These are phyloP conservation scores for Ascocoryne sarcoides DNA, from an alignment of 2,329 filamentous ascomycete genomes.

Conservation along the genomic window DNA sequence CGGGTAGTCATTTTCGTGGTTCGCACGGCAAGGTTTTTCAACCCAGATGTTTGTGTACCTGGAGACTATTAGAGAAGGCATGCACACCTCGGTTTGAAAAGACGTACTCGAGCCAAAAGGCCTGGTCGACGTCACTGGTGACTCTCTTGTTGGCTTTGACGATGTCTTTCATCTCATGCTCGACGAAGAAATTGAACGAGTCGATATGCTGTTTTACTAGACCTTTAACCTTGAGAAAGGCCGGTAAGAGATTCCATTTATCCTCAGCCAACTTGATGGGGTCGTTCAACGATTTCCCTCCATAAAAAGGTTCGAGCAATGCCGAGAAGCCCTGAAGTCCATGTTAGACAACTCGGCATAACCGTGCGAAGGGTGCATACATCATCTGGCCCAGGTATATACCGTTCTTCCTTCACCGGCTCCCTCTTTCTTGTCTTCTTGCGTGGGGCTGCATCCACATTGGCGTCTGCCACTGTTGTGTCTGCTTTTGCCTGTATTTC, in stretches of 20 bases:
- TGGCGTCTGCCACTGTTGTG: slow-evolving; percentile 3
- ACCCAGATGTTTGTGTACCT: slow-evolving; percentile 81
- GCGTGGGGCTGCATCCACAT: slow-evolving; percentile 16
- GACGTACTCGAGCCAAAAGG: slow-evolving; percentile 72
- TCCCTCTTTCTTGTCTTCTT: slow-evolving; percentile 18
- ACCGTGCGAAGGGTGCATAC: too few species aligned
- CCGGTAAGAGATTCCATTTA: slow-evolving; percentile 94
- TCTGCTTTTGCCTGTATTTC: slow-evolving; percentile 4
- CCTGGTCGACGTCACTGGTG: slow-evolving; percentile 83
- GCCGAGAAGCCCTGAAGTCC: slow-evolving; percentile 52
- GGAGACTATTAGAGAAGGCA: slow-evolving; percentile 4
- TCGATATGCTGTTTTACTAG: slow-evolving; percentile 83
- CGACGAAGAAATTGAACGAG: slow-evolving; percentile 97
- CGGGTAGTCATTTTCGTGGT: slow-evolving; percentile 62
- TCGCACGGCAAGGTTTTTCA: slow-evolving; percentile 68
- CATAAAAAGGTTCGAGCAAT: slow-evolving; percentile 61
- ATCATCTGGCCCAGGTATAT: slow-evolving; percentile 19
- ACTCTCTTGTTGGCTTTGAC: slow-evolving; percentile 84
- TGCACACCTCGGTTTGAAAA: too few species aligned
- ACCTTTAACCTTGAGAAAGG: slow-evolving; percentile 95
- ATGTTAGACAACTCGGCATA: too few species aligned
- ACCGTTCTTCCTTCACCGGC: slow-evolving; percentile 12
- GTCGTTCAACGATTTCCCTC: slow-evolving; percentile 54
- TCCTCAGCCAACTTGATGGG: slow-evolving; percentile 61
- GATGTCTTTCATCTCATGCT: slow-evolving; percentile 95